Evolutionary conservation across 2,329 filamentous ascomycete genomes (phyloP), one percentile per base, ranked within the genome.

Genomic region (Didymosphaeria variabile): DNA sequence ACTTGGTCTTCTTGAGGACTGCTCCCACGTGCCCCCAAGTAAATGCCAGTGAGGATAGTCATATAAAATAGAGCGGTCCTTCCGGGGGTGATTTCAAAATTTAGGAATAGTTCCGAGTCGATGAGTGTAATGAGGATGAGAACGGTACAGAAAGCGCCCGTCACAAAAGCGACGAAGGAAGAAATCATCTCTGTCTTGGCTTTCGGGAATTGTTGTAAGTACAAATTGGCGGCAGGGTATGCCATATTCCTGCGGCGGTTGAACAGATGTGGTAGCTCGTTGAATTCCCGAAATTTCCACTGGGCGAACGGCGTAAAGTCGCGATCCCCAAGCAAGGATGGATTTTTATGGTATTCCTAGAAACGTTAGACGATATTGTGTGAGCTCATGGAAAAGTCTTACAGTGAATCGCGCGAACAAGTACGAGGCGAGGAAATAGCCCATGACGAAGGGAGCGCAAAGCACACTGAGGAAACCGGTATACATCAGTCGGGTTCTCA

Each of bases 211-310:
- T 98, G 94, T 66, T 97, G 93, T 29, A 99, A 86, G 72, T 99
- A 99, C 51, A 93, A 88, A 36, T 91, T 93, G 2, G 95, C 94
- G 75, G 93, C 97, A 0, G 94, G 94, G 72, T 95, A 93, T 0
- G 95, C 97, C 91, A 98, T 96, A 66, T 97, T 94, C 45, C 94
- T 84, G 21, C 95, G 89, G 66, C 94, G 91, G 62, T 93, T 87
- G 71, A 98, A 99, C 2, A 98, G 85, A 77, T 99, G 95, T 59
- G 91, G 90, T 1, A 99, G 85, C 77, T 99, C 95, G 72, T 99
- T 99, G 84, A 98, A 99, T 76, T 98, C 94, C 51, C 95, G 90
- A 65, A 99, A 97, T 72, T 97, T 98, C 95, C 95, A 99, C 76
- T 97, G 91, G 0, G 95, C 95, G 54, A 97, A 86, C 1, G 93